Conservation (phyloP, 805 yeast species). For the Ogataea saltuana region DNA sequence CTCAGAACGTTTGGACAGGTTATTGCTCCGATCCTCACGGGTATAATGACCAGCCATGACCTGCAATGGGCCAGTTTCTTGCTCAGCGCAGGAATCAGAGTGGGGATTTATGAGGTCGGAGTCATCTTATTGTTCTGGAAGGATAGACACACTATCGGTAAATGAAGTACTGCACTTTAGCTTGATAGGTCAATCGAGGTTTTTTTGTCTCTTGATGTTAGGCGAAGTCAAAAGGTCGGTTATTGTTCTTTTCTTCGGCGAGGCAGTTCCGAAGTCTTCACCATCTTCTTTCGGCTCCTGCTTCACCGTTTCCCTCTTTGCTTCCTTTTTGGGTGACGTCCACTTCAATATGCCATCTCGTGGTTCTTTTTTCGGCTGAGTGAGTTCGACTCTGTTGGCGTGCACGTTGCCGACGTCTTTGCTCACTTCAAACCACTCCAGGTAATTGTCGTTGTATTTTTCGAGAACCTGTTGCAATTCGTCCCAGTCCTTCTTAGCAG, state of each 20-base stretch:
- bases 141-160: slow-evolving; percentile 18
- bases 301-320: neutral
- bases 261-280: neutral
- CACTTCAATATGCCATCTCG: slow-evolving; percentile 5
- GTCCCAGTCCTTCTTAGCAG: slow-evolving; percentile 39
- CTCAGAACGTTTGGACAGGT: slow-evolving; percentile 44
- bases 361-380: slow-evolving; percentile 22
- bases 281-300: neutral
- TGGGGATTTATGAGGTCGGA: slow-evolving; percentile 42
- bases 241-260: slow-evolving; percentile 1
- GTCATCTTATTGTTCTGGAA: slow-evolving; percentile 35
- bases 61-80: slow-evolving; percentile 45
- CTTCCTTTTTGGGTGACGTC: slow-evolving; percentile 5
- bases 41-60: slow-evolving; percentile 38
- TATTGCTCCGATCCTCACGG: slow-evolving; percentile 45
- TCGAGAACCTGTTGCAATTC: slow-evolving; percentile 43
- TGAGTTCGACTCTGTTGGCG: slow-evolving; percentile 46
- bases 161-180: no score
- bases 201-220: neutral
- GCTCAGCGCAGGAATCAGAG: slow-evolving; percentile 42
- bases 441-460: slow-evolving; percentile 35
- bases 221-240: slow-evolving; percentile 3
- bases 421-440: slow-evolving; percentile 58
- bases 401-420: slow-evolving; percentile 63
- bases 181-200: no score